A percentile compares a stretch with the other conserved stretches of the same genome.
These are phyloP conservation scores for Colletotrichum sp. DNA, from an alignment of 2,329 filamentous ascomycete species.

Conservation along the genomic window DNA sequence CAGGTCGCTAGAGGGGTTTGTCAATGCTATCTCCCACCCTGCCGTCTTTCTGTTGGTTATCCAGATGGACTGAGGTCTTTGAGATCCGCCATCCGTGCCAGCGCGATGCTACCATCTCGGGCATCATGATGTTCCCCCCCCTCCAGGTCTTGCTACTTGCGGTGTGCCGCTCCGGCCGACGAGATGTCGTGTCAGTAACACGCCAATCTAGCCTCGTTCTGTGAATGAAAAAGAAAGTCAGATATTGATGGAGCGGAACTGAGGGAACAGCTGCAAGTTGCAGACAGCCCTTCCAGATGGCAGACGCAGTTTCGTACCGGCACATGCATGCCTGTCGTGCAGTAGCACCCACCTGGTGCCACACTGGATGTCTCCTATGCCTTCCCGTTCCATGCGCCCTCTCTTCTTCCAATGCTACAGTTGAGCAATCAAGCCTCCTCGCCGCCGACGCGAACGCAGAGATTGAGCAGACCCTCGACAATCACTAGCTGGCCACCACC, in stretches of 20 bases:
- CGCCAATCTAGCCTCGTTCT: background rate
- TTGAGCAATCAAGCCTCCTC: background rate
- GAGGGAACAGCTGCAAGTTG: background rate
- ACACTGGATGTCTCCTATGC: background rate
- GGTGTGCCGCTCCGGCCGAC: background rate
- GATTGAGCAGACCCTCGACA: background rate
- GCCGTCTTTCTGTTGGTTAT: background rate
- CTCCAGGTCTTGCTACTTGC: background rate
- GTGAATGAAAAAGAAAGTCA: background rate
- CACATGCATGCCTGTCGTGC: constrained; percentile 5
- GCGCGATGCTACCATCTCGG: background rate
- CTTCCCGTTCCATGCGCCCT: background rate
- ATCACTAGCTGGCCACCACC: background rate
- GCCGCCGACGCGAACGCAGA: background rate
- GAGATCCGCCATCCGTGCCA: background rate
- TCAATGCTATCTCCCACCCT: background rate
- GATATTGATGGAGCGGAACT: background rate
- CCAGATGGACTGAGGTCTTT: background rate
- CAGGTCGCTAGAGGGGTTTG: background rate
- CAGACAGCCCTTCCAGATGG: background rate
- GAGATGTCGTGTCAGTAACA: background rate
- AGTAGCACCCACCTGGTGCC: background rate
- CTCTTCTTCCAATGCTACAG: background rate
- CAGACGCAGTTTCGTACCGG: background rate
- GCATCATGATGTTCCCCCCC: background rate